Evolutionary conservation across 1,139 yeast genomes (phyloP).

Genomic region (Taphrina wiesneri): DNA sequence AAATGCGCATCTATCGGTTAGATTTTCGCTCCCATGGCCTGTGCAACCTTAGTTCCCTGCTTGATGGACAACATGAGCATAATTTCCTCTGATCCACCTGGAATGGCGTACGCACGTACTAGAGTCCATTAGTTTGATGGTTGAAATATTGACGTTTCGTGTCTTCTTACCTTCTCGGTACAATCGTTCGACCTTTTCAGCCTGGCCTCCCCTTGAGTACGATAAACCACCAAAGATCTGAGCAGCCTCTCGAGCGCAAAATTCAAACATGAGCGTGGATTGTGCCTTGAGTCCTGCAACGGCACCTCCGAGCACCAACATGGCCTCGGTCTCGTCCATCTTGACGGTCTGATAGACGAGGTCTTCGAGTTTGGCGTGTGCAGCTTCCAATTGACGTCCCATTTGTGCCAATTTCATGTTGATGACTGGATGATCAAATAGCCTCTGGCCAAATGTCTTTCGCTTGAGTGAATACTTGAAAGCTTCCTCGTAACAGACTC

Average conservation of each 20-base stretch:
- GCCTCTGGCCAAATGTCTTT: constrained; percentile 50
- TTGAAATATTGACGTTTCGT: not conserved
- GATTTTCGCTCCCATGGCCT: constrained; percentile 33
- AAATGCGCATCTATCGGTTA: not conserved
- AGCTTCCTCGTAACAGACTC: constrained; percentile 51
- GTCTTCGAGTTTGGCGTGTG: constrained; percentile 48
- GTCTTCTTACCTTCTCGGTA: constrained; percentile 46
- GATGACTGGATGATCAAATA: constrained; percentile 51
- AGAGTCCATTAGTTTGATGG: not conserved
- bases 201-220: constrained; percentile 52
- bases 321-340: constrained; percentile 43
- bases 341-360: constrained; percentile 45
- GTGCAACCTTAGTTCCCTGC: constrained; percentile 33
- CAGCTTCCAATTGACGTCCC: constrained; percentile 51
- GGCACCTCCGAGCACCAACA: constrained; percentile 51
- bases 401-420: constrained; percentile 52
- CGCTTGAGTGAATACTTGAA: constrained; percentile 49
- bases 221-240: constrained; percentile 52
- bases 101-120: constrained; percentile 46
- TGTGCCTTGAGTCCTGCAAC: constrained; percentile 52
- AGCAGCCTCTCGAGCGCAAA: constrained; percentile 50
- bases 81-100: constrained; percentile 53
- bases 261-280: constrained; percentile 50
- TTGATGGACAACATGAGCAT: constrained; percentile 50
- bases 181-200: constrained; percentile 51